Base-by-base conservation (phyloP, 2,329 filamentous ascomycete genomes). In the Grosmannia serpens region DNA sequence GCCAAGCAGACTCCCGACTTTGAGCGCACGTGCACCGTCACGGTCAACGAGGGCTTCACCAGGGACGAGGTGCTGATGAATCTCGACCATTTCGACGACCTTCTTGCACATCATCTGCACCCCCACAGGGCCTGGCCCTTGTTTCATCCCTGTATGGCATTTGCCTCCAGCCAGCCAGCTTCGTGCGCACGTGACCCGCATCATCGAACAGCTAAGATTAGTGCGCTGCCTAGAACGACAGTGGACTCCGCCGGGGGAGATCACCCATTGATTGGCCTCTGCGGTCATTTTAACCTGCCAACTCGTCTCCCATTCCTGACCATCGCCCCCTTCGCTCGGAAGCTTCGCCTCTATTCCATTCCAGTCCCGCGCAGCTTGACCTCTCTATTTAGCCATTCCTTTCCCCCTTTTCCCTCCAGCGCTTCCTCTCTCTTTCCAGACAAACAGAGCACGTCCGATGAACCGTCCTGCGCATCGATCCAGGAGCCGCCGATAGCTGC, bases 31-130 rank as follows among this genome's bases (percentile, higher is more conserved):
- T 83, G 79, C 64, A 78, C 73, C 50, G 75, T 84, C 58, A 77
- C 77, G 10, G 77, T 84, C 64, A 88, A 91, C 69, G 89, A 95
- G 64, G 83, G 81, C 49, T 87, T 91, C 66, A 85, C 86, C 10
- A 81, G 80, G 59, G 88, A 95, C 66, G 89, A 92, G 65, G 85
- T 94, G 51, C 77, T 94, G 26, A 79, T 95, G 66, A 94, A 92
- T 68, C 77, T 86, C 59, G 84, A 88, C 58, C 78, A 85, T 20
- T 82, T 92, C 60, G 81, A 83, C 57, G 75, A 78, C 51, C n/a
- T n/a, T n/a, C n/a, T n/a, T n/a, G n/a, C n/a, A n/a, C n/a, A n/a
- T n/a, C n/a, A n/a, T n/a, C n/a, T n/a, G n/a, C n/a, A n/a, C n/a
- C n/a, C n/a, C n/a, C n/a, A n/a, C n/a, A n/a, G n/a, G n/a, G 31